These are phyloP conservation scores for Lippia alba DNA, from an alignment of 305 asterid species.

Conservation along the genomic window DNA sequence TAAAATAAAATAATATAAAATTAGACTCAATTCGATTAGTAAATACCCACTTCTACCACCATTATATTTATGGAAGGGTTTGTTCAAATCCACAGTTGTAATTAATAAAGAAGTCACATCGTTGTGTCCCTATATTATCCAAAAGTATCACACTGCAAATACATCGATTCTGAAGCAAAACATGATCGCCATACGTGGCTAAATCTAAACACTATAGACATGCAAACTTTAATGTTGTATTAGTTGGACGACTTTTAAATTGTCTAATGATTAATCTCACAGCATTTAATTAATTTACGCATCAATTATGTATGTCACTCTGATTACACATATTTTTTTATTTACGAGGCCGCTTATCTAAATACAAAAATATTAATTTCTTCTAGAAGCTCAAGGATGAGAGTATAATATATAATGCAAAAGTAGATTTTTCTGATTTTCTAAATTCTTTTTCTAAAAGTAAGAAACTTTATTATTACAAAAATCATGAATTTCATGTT, in stretches of 20 bases:
- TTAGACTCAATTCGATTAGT: too few relatives aligned
- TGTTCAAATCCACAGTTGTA: too few relatives aligned
- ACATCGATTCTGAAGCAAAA: background rate
- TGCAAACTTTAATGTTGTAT: background rate
- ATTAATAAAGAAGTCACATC: too few relatives aligned
- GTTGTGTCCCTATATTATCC: background rate
- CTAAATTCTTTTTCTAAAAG: too few relatives aligned
- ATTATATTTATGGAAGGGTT: too few relatives aligned
- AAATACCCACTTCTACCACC: too few relatives aligned
- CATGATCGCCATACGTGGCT: background rate
- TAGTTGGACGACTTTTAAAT: background rate
- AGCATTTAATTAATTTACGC: background rate
- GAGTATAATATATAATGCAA: too few relatives aligned
- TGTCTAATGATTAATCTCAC: background rate
- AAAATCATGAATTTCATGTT: too few relatives aligned
- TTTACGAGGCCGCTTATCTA: background rate
- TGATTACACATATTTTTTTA: background rate
- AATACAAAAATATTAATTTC: background rate
- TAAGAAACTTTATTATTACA: too few relatives aligned
- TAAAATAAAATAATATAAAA: too few relatives aligned
- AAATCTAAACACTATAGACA: background rate
- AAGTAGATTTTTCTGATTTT: too few relatives aligned
- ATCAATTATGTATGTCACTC: conserved; percentile 2
- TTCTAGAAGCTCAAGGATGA: conserved; percentile 11
- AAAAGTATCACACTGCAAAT: background rate